These are phyloP conservation scores for Acanthochlamys bracteata DNA, from an alignment of 106 monocot genomes.

Conservation along the genomic window DNA sequence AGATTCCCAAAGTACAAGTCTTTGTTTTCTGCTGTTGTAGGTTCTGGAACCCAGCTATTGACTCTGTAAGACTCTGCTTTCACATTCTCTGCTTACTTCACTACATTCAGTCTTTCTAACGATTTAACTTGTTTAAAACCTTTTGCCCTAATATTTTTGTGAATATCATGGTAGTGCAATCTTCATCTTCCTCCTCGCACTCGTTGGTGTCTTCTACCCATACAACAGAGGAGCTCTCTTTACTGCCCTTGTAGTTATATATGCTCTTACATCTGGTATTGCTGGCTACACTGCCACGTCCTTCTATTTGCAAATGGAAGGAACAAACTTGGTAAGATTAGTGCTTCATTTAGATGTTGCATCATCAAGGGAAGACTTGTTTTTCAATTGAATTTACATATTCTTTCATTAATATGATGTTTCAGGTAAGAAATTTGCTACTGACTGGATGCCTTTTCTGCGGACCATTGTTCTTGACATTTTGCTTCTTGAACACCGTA, in stretches of 20 bases:
- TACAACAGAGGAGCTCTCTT: constrained; percentile 81
- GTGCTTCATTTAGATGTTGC: not conserved
- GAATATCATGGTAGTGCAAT: constrained; percentile 30
- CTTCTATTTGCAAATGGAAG: constrained; percentile 69
- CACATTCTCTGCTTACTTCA: not conserved
- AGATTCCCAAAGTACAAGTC: constrained; percentile 63
- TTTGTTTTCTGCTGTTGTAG: constrained; percentile 59
- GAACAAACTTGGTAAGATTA: constrained; percentile 62
- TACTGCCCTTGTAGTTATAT: constrained; percentile 72
- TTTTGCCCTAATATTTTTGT: constrained; percentile 3
- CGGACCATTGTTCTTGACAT: constrained; percentile 68
- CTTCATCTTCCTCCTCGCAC: constrained; percentile 73
- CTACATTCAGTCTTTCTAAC: not conserved
- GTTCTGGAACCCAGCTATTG: constrained; percentile 71
- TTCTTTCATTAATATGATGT: not conserved
- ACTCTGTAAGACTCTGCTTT: constrained; percentile 40
- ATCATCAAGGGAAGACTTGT: not conserved
- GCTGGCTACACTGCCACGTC: constrained; percentile 65
- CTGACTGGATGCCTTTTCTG: constrained; percentile 68
- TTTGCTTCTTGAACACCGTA: constrained; percentile 65
- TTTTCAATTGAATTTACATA: not conserved
- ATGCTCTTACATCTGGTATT: constrained; percentile 78
- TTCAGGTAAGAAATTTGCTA: constrained; percentile 59
- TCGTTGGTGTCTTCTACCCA: constrained; percentile 81
- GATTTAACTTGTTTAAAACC: not conserved